Percentiles rank a stretch among this genome's conserved stretches.
Evolutionary conservation across 148 eudicot genomes (phyloP).

Genomic region (Dianthus caryophyllus): DNA sequence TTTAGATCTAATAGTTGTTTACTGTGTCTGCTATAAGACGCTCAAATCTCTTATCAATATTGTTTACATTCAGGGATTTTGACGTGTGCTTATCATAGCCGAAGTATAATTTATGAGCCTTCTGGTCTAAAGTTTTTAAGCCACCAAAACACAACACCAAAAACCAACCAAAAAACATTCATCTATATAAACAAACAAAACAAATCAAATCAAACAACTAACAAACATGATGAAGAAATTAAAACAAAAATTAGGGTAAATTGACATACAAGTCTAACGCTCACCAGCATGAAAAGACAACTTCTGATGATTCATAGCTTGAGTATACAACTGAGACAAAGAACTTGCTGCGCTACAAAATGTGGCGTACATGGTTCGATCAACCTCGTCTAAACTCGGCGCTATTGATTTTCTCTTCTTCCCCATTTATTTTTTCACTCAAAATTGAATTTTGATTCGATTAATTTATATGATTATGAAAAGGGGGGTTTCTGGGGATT

Average conservation of each 20-base stretch:
- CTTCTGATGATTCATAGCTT: conserved; percentile 74
- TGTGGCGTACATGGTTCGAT: conserved; percentile 79
- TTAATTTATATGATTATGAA: not conserved
- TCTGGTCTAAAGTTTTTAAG: no score
- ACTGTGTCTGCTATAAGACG: no score
- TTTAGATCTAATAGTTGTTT: no score
- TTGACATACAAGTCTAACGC: conserved; percentile 56
- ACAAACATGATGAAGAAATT: not conserved
- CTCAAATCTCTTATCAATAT: no score
- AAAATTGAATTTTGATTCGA: not conserved
- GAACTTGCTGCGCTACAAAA: conserved; percentile 77
- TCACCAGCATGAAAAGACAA: conserved; percentile 69
- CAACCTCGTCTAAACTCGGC: conserved; percentile 77
- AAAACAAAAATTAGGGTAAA: not conserved
- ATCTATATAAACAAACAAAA: no score
- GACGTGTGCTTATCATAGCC: no score
- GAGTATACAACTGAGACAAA: conserved; percentile 78
- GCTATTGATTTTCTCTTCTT: conserved; percentile 81
- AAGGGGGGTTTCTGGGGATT: no score
- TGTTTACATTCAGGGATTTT: no score
- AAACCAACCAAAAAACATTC: no score
- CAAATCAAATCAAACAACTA: not conserved
- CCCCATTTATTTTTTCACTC: conserved; percentile 35
- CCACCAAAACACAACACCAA: no score
- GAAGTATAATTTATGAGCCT: no score